A percentile compares a stretch with the other conserved stretches of the same genome.
Evolutionary conservation across 257 asterid genomes (phyloP).

Genomic region (Leonotis leonurus): DNA sequence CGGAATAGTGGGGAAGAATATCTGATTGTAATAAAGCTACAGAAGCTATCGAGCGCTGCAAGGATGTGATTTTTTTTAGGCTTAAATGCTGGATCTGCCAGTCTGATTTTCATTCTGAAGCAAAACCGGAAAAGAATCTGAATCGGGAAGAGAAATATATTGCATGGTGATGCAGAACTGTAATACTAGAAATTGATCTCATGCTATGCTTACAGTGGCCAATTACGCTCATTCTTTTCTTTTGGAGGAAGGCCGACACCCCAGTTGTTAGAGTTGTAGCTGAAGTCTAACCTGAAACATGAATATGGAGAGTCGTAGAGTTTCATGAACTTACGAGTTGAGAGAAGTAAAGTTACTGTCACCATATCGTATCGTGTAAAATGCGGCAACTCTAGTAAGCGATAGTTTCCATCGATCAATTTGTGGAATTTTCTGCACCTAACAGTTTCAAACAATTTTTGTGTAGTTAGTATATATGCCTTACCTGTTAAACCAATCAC

Average conservation of each 20-base stretch:
- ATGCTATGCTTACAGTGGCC: constrained; percentile 70
- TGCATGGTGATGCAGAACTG: neutral
- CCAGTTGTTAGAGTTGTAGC: constrained; percentile 86
- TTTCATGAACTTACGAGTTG: neutral
- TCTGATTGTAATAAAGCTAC: constrained; percentile 56
- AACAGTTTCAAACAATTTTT: neutral
- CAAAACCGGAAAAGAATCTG: neutral
- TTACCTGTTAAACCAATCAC: constrained; percentile 99
- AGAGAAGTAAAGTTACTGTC: too few species aligned
- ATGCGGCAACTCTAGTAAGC: neutral
- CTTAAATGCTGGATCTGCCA: constrained; percentile 68
- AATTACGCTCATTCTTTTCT: constrained; percentile 68
- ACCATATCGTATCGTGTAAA: neutral
- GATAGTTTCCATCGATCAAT: neutral
- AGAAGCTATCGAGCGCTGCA: constrained; percentile 69
- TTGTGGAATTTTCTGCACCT: neutral
- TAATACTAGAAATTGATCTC: neutral
- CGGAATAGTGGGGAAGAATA: constrained; percentile 96
- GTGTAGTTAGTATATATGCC: neutral
- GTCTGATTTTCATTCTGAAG: constrained; percentile 71
- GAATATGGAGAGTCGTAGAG: constrained; percentile 1
- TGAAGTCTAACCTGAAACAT: constrained; percentile 79
- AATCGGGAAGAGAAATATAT: neutral
- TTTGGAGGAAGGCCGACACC: constrained; percentile 94
- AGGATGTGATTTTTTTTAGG: constrained; percentile 68